Conservation (phyloP, 371 early-diverging fungal genomes). For the Mortierella sp. region DNA sequence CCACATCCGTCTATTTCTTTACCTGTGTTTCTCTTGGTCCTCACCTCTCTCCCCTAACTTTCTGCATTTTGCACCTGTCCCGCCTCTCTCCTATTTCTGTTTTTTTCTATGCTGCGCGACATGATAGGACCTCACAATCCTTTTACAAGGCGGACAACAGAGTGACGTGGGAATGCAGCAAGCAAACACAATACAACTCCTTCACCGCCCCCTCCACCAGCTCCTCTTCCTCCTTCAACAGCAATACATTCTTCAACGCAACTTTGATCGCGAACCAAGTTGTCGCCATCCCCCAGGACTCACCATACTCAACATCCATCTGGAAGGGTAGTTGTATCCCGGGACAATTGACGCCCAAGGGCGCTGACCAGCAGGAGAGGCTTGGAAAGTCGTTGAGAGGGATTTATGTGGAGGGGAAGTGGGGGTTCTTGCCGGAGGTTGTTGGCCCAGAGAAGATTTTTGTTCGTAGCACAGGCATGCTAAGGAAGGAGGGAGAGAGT, state of each 20-base stretch:
- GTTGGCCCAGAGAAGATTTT: background rate
- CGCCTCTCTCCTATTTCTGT: background rate
- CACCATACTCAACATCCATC: background rate
- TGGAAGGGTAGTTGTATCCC: conserved; percentile 19
- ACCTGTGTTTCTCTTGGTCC: too few species aligned
- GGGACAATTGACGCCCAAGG: conserved; percentile 9
- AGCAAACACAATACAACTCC: background rate
- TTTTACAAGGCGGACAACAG: background rate
- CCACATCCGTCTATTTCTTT: background rate
- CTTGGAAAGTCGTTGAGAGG: background rate
- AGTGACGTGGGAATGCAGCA: background rate
- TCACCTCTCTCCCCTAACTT: too few species aligned
- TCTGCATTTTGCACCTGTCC: too few species aligned
- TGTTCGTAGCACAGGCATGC: background rate
- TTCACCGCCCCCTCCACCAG: background rate
- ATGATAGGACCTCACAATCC: background rate
- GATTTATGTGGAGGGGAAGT: background rate
- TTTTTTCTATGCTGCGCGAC: background rate
- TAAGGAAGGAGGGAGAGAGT: background rate
- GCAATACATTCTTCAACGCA: background rate
- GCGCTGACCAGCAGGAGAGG: conserved; percentile 3
- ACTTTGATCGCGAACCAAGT: background rate
- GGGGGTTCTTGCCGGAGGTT: background rate
- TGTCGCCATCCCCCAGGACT: background rate
- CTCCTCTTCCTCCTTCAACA: background rate